Percentiles rank a stretch among this genome's conserved stretches.
Evolutionary conservation across 2,329 filamentous ascomycete species (phyloP).

Genomic region (Penicillium sp.): DNA sequence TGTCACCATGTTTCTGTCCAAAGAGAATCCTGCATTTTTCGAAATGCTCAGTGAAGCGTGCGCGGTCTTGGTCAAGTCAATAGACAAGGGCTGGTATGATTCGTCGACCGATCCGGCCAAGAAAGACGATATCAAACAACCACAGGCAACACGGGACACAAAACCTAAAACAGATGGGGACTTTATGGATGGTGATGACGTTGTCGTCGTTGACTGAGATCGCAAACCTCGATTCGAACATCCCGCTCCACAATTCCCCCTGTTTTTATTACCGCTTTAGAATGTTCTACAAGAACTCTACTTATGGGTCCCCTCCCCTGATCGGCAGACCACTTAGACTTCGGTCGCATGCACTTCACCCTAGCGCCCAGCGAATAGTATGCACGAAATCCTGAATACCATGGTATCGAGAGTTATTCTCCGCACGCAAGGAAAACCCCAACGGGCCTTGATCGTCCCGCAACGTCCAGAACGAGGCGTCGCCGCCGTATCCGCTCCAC

Average conservation of each 20-base stretch:
- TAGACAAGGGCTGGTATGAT: conserved; percentile 43
- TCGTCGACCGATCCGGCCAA: conserved; percentile 26
- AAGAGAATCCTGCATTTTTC: conserved; percentile 46
- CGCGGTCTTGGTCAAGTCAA: conserved; percentile 38
- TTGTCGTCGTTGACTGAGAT: conserved; percentile 35
- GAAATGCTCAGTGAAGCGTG: conserved; percentile 40
- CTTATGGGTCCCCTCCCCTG: conserved; percentile 9
- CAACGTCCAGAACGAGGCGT: background rate
- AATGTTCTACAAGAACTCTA: conserved; percentile 8
- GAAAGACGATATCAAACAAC: conserved; percentile 17
- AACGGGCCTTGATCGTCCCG: background rate
- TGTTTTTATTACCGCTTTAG: background rate
- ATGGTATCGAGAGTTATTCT: background rate
- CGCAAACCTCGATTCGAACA: background rate
- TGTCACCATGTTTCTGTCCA: conserved; percentile 51
- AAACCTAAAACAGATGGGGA: conserved; percentile 19
- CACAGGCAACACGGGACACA: conserved; percentile 10
- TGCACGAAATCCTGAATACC: conserved; percentile 1
- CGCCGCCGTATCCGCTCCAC: background rate
- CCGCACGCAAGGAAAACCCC: background rate
- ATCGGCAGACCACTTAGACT: conserved; percentile 16
- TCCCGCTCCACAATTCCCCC: background rate
- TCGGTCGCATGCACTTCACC: conserved; percentile 3
- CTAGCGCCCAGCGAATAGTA: conserved; percentile 7
- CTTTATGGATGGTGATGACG: conserved; percentile 36